Evolutionary conservation across 1,284 basidiomycete genomes (phyloP), one percentile per base, ranked within the genome.

Genomic region (Afroboletus lepidellus): DNA sequence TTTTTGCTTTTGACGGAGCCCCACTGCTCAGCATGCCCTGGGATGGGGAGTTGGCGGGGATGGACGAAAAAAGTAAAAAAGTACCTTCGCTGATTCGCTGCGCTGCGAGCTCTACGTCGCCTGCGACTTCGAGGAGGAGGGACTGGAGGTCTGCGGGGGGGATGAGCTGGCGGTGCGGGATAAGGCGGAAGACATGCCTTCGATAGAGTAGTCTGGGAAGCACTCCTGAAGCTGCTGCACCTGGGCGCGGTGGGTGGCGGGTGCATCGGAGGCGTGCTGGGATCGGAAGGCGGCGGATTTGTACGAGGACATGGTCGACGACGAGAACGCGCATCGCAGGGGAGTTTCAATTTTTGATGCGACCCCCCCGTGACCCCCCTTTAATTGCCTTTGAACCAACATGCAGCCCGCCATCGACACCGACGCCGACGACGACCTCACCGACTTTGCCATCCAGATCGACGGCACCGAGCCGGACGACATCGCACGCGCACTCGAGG

Each of bases 1-100:
- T 92, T 94, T 82, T 94, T 94, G 69, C 83, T 84, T 60, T 84
- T 85, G 58, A 94, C 92, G 43, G 89, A 84, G 41, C 84, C 90
- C 90, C 92, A 95, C 71, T 90, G 90, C 69, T 87, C 81, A 41
- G 80, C 87, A 59, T 79, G 79, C 63, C 92, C 92, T 93, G 65
- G 51, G 50, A 45, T 15, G 34, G 32, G 43, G 43, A 30, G 45
- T 54, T 41, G 55, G 50, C 54, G 59, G 50, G 25, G 37, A 46
- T 5, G 44, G 48, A 46, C 18, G 4, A 52, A 2, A 42, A 33
- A 45, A 50, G 49, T 29, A 42, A 39, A 63, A 72, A n/a, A 12
- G 2, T 29, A 91, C 91, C 92, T 71, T 94, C 92, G 50, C 77
- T 82, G 62, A 95, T 93, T 65, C 87, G 79, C 16, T 80, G 81